A percentile compares a stretch with the other conserved stretches of the same genome.
These are phyloP conservation scores for Exophiala calicioides DNA, from an alignment of 2,329 filamentous ascomycete genomes.

Conservation along the genomic window DNA sequence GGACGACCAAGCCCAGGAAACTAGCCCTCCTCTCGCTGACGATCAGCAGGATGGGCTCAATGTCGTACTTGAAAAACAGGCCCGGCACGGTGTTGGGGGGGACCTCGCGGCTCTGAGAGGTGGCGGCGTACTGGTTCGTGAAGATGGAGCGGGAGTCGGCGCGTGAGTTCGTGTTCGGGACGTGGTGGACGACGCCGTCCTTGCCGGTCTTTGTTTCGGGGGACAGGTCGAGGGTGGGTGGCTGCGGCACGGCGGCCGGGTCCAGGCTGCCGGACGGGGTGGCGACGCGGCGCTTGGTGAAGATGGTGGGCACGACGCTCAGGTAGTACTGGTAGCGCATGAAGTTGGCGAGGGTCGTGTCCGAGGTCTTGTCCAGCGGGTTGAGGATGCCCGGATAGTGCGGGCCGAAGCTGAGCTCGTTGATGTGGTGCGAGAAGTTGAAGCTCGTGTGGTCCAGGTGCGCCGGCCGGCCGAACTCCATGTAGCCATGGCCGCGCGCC, in stretches of 20 bases:
- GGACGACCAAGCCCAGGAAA: conserved; percentile 72
- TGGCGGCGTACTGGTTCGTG: conserved; percentile 98
- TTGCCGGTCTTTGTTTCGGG: conserved; percentile 37
- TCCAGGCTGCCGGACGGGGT: conserved; percentile 41
- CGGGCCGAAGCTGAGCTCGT: conserved; percentile 93
- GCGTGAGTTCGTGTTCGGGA: conserved; percentile 26
- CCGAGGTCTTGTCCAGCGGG: conserved; percentile 88
- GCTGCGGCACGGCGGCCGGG: conserved; percentile 40
- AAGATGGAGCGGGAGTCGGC: conserved; percentile 63
- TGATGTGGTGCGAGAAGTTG: conserved; percentile 97
- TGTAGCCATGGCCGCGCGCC: conserved; percentile 91
- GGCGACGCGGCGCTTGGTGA: conserved; percentile 60
- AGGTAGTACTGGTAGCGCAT: conserved; percentile 98
- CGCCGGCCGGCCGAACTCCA: conserved; percentile 62
- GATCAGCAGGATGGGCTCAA: conserved; percentile 87
- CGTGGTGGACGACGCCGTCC: conserved; percentile 26
- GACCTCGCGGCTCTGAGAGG: conserved; percentile 75
- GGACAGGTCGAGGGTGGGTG: conserved; percentile 38
- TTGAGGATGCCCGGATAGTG: conserved; percentile 93
- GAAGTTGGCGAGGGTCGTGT: conserved; percentile 73
- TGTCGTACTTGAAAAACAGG: conserved; percentile 98
- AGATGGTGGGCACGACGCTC: conserved; percentile 90
- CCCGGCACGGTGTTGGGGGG: conserved; percentile 75
- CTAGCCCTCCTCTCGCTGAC: conserved; percentile 79
- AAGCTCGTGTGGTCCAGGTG: conserved; percentile 88